Percentiles rank a stretch among this genome's conserved stretches.
Conservation (phyloP, 31 red algal genomes). For the Odonthalia washingtoniensis region DNA sequence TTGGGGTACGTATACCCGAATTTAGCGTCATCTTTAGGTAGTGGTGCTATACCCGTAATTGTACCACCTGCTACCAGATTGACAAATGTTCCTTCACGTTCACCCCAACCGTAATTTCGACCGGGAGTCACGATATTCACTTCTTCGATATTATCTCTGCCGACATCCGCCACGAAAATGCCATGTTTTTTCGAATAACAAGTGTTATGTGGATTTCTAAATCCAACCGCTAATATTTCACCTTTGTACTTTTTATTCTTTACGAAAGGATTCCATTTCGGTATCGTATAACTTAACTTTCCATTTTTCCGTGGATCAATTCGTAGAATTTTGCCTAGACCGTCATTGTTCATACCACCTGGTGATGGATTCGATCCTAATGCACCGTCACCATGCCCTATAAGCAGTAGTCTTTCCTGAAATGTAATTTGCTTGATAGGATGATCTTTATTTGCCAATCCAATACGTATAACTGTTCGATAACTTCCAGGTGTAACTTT, state of each 20-base stretch:
- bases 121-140: constrained; percentile 54
- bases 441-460: constrained; percentile 57
- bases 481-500: constrained; percentile 23
- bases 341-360: constrained; percentile 56
- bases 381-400: constrained; percentile 63
- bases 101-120: constrained; percentile 71
- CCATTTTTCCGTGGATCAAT: constrained; percentile 48
- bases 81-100: constrained; percentile 71
- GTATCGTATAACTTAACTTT: constrained; percentile 44
- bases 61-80: constrained; percentile 46
- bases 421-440: constrained; percentile 65
- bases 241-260: constrained; percentile 10
- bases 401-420: constrained; percentile 30
- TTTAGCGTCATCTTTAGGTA: constrained; percentile 53
- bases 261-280: constrained; percentile 52
- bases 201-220: constrained; percentile 73
- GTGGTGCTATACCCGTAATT: constrained; percentile 35
- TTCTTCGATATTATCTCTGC: constrained; percentile 77
- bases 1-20: constrained; percentile 58
- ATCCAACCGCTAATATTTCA: constrained; percentile 67
- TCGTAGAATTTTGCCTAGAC: constrained; percentile 63
- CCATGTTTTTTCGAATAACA: constrained; percentile 49
- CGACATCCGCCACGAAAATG: constrained; percentile 58
- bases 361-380: constrained; percentile 11
- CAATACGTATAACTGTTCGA: constrained; percentile 55